A percentile compares a stretch with the other conserved stretches of the same genome.
Evolutionary conservation across 805 yeast species (phyloP).

Genomic region (Wickerhamiella vanderwaltii): DNA sequence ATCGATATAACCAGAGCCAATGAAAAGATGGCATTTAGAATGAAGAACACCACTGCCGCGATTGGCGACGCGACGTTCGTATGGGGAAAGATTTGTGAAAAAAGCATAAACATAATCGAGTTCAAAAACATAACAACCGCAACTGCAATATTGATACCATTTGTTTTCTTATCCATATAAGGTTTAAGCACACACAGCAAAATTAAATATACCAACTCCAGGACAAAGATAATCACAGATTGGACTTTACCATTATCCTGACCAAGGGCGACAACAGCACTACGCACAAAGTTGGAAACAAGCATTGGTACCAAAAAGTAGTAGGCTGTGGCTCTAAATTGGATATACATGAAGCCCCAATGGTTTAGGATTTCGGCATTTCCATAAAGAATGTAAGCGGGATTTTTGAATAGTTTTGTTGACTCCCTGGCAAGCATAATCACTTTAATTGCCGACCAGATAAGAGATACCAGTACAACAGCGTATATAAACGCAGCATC

Average conservation of each 20-base stretch:
- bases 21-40: constrained; percentile 82
- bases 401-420: constrained; percentile 61
- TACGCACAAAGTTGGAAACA: constrained; percentile 54
- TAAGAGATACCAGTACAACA: constrained; percentile 45
- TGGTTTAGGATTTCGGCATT: constrained; percentile 68
- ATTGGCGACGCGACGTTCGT: constrained; percentile 84
- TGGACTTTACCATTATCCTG: constrained; percentile 74
- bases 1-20: constrained; percentile 72
- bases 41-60: constrained; percentile 80
- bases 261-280: constrained; percentile 75
- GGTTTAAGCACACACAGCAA: constrained; percentile 65
- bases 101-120: constrained; percentile 77
- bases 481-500: constrained; percentile 62
- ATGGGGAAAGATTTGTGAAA: constrained; percentile 65
- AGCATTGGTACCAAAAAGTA: constrained; percentile 66
- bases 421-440: constrained; percentile 64
- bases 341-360: constrained; percentile 87
- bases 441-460: constrained; percentile 66
- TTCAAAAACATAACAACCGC: constrained; percentile 70
- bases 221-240: constrained; percentile 59
- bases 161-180: constrained; percentile 88
- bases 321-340: constrained; percentile 75
- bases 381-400: constrained; percentile 84
- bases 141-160: constrained; percentile 81
- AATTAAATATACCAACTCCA: constrained; percentile 61